Conservation (phyloP, 2,329 filamentous ascomycete species). For the Alternaria atra region DNA sequence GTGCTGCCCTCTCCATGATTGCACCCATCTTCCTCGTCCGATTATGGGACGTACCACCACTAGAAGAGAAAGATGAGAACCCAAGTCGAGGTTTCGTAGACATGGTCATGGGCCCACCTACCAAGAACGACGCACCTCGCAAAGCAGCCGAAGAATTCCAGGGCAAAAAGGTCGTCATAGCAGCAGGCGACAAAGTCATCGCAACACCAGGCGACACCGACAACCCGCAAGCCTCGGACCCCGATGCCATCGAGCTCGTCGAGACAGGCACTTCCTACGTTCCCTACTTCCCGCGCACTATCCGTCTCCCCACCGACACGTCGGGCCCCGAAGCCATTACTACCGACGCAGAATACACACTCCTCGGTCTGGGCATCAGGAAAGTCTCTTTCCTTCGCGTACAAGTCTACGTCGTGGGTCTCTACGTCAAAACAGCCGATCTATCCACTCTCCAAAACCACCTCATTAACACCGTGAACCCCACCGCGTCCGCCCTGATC, state of each 20-base stretch:
- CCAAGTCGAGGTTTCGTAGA: conserved; percentile 36
- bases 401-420: conserved; percentile 92
- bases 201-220: conserved; percentile 50
- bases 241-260: conserved; percentile 75
- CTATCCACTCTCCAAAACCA: conserved; percentile 81
- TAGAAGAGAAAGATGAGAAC: conserved; percentile 29
- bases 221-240: conserved; percentile 43
- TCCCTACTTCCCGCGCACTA: conserved; percentile 77
- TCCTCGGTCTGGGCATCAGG: conserved; percentile 86
- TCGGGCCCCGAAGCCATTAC: conserved; percentile 31
- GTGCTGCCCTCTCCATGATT: conserved; percentile 49
- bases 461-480: conserved; percentile 78
- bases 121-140: conserved; percentile 40
- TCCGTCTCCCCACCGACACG: conserved; percentile 66
- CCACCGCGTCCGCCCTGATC: conserved; percentile 82
- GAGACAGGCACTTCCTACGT: conserved; percentile 84
- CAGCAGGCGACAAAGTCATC: conserved; percentile 69
- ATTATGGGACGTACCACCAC: conserved; percentile 41
- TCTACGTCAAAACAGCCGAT: conserved; percentile 87
- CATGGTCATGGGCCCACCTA: conserved; percentile 35
- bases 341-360: conserved; percentile 73
- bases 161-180: conserved; percentile 65
- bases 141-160: conserved; percentile 55
- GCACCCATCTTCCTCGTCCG: conserved; percentile 48
- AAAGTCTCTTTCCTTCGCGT: conserved; percentile 90